Percentiles rank a stretch among this genome's conserved stretches.
Conservation (phyloP, 2,329 filamentous ascomycete genomes). For the Akanthomyces muscarius region DNA sequence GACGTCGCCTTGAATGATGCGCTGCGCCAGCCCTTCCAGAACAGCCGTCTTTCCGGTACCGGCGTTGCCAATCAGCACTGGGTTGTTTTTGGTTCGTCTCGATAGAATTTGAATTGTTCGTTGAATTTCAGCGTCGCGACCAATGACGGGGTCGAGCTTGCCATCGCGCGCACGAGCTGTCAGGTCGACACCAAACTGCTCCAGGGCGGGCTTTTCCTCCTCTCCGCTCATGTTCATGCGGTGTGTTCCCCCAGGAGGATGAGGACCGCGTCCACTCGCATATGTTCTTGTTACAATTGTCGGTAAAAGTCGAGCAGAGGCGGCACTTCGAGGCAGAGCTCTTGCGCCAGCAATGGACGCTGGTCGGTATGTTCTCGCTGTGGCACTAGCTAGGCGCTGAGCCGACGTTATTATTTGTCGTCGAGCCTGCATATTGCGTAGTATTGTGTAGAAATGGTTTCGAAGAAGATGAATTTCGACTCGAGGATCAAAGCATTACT, state of each 20-base stretch:
- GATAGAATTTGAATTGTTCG: conserved; percentile 92
- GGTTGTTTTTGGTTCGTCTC: conserved; percentile 90
- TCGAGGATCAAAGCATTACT: neutral
- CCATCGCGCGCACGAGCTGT: conserved; percentile 81
- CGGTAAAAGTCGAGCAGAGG: conserved; percentile 33
- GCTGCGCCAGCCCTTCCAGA: conserved; percentile 80
- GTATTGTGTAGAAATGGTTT: neutral
- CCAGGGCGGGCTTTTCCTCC: conserved; percentile 78
- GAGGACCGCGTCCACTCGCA: conserved; percentile 70
- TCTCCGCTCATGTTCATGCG: conserved; percentile 81
- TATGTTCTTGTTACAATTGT: conserved; percentile 47
- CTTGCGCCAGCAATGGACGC: conserved; percentile 24
- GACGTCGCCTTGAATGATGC: conserved; percentile 89
- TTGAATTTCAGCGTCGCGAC: conserved; percentile 85
- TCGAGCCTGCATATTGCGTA: conserved; percentile 38
- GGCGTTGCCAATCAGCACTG: conserved; percentile 85
- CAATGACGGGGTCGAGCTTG: conserved; percentile 94
- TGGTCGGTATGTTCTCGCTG: conserved; percentile 28
- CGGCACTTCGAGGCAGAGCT: conserved; percentile 14
- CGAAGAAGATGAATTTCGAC: neutral
- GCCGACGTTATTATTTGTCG: conserved; percentile 37
- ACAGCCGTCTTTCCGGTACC: conserved; percentile 95
- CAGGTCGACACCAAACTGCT: conserved; percentile 87
- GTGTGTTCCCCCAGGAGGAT: conserved; percentile 88
- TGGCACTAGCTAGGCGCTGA: conserved; percentile 34